Percentiles rank a stretch among this genome's conserved stretches.
Conservation (phyloP, 805 yeast species). For the Spathaspora arborariae region DNA sequence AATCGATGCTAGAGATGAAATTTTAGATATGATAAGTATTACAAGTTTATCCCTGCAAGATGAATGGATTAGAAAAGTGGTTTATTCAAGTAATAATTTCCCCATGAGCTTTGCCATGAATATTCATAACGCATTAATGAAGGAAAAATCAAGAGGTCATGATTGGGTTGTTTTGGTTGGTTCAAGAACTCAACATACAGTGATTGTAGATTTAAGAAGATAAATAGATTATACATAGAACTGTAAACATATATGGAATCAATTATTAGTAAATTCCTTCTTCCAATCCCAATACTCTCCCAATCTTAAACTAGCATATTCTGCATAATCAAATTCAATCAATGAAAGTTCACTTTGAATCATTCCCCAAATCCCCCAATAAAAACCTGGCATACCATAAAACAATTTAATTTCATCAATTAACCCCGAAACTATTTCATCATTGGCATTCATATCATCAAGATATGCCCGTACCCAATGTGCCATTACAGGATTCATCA, state of each 20-base stretch:
- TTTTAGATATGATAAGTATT: slow-evolving; percentile 74
- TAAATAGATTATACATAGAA: neutral
- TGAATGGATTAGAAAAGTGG: slow-evolving; percentile 80
- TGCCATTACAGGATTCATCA: slow-evolving; percentile 40
- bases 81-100: slow-evolving; percentile 68
- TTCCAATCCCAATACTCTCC: slow-evolving; percentile 74
- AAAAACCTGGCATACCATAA: slow-evolving; percentile 80
- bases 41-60: slow-evolving; percentile 75
- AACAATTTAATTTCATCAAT: slow-evolving; percentile 54
- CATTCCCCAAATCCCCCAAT: slow-evolving; percentile 84
- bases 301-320: slow-evolving; percentile 56
- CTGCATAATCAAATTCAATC: slow-evolving; percentile 68
- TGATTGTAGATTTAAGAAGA: slow-evolving; percentile 54
- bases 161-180: slow-evolving; percentile 76
- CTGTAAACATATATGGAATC: too few species aligned
- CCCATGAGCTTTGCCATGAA: slow-evolving; percentile 78
- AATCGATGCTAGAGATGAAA: slow-evolving; percentile 80
- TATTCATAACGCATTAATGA: slow-evolving; percentile 66
- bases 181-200: slow-evolving; percentile 68
- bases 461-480: slow-evolving; percentile 61
- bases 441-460: slow-evolving; percentile 23
- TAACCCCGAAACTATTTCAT: slow-evolving; percentile 36
- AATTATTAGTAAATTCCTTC: slow-evolving; percentile 10
- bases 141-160: slow-evolving; percentile 69
- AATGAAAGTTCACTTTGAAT: slow-evolving; percentile 66